phyloP scores from a whole-genome alignment of 2,329 filamentous ascomycete genomes.

The Neonectria punicea region DNA sequence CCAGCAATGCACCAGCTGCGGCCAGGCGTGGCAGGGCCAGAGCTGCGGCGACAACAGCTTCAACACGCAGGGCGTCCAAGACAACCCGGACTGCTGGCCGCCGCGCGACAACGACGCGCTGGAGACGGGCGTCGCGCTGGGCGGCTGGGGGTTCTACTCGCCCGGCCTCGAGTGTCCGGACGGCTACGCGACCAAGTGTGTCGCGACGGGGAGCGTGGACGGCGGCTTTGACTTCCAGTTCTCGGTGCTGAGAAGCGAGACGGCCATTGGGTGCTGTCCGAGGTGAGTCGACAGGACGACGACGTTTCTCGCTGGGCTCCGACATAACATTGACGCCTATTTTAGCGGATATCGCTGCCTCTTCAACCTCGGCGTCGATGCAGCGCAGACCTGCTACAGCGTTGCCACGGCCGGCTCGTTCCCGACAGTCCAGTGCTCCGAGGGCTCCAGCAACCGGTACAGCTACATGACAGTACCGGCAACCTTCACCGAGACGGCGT shows the following conservation, averaged over 20 bases:
- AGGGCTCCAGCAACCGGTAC: conserved; percentile 30
- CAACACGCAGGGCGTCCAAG: conserved; percentile 30
- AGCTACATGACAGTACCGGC: conserved; percentile 30
- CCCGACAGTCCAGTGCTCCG: conserved; percentile 33
- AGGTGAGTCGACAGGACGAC: conserved; percentile 30
- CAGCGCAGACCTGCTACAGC: conserved; percentile 25
- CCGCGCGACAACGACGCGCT: conserved; percentile 24
- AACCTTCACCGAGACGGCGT: conserved; percentile 14
- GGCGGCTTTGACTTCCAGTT: conserved; percentile 44
- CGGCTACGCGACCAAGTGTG: conserved; percentile 47
- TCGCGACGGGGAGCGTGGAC: conserved; percentile 39
- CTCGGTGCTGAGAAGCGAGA: conserved; percentile 41
- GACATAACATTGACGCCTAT: neutral
- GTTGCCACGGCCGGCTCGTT: conserved; percentile 31
- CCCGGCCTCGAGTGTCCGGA: conserved; percentile 47
- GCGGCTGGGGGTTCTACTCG: conserved; percentile 51
- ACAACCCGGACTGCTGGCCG: conserved; percentile 47
- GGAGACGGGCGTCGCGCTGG: conserved; percentile 31
- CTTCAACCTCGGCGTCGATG: neutral
- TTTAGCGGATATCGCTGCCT: conserved; percentile 20
- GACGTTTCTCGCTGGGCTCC: too few relatives aligned
- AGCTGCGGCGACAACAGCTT: conserved; percentile 26
- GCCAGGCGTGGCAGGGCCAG: conserved; percentile 41
- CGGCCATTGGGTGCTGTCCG: conserved; percentile 48
- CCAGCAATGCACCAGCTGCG: conserved; percentile 35